Base-by-base conservation (phyloP, 495 filamentous ascomycete species). In the Daldinia vernicosa region DNA sequence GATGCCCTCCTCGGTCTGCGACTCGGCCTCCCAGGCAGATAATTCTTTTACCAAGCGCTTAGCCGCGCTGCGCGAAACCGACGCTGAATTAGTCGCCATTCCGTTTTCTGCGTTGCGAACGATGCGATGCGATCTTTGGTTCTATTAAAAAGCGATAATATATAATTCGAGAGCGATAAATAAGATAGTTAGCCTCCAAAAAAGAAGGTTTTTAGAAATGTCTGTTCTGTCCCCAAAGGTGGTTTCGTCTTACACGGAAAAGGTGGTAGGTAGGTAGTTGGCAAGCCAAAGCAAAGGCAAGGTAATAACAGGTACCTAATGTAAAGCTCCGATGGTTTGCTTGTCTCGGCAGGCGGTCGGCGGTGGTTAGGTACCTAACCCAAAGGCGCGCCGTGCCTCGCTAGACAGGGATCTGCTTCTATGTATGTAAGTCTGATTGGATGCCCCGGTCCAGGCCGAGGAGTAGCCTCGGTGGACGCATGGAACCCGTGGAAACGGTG, bases 41-140 rank as follows among this genome's bases (percentile, higher is more conserved):
- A 84, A 70, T 69, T 85, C 83, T 50, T 80, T 80, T 4, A 82
- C 56, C 52, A 85, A 75, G 15, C 83, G 81, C 59, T 80, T 79
- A 15, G 77, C 72, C 14, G 81, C 82, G 69, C 68, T 80, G 57
- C 71, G 74, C 30, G 74, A 55, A 43, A 67, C 70, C 26, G 19
- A 15, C 26, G 54, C 24, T 11, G 27, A 37, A 17, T 50, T 28
- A 17, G 63, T 61, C 32, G 68, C 32, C 68, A 71, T 71, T 17
- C 32, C 27, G 22, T 3, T 35, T 35, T 14, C 19, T n/a, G 40
- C 19, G 33, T 4, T 4, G 32, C 32, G 28, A 30, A 12, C 33
- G 11, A 35, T 35, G 33, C 33, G 11, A 35, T 35, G 32, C 32
- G 33, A 14, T 35, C 9, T 12, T 35, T 14, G 33, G 12, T 35